phyloP scores from a whole-genome alignment of 2,329 filamentous ascomycete genomes.

The Fusarium begoniae region DNA sequence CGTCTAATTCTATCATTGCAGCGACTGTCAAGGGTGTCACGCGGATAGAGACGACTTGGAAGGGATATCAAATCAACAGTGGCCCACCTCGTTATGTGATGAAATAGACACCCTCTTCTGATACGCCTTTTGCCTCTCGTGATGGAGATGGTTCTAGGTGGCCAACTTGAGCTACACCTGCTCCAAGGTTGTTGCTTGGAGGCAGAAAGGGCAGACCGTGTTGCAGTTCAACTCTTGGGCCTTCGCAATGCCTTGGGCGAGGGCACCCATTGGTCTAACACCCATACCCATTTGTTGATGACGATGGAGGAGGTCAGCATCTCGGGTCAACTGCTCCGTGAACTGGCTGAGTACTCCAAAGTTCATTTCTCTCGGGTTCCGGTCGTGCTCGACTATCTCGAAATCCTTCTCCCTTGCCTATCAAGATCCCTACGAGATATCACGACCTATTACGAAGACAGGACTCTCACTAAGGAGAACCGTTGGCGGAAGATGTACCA shows the following conservation, averaged over 20 bases:
- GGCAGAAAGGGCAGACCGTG: slow-evolving; percentile 61
- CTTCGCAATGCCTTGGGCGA: slow-evolving; percentile 58
- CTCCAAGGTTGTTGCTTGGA: slow-evolving; percentile 64
- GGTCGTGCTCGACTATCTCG: slow-evolving; percentile 63
- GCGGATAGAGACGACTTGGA: not conserved
- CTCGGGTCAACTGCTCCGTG: slow-evolving; percentile 58
- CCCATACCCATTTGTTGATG: slow-evolving; percentile 56
- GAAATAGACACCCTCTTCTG: slow-evolving; percentile 18
- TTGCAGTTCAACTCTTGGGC: slow-evolving; percentile 58
- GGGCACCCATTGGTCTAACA: slow-evolving; percentile 45
- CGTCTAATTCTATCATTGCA: slow-evolving; percentile 9
- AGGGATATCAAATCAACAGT: slow-evolving; percentile 1
- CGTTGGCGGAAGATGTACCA: slow-evolving; percentile 70
- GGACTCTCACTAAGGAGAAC: slow-evolving; percentile 54
- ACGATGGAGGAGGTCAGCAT: slow-evolving; percentile 59
- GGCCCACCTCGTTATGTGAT: slow-evolving; percentile 31
- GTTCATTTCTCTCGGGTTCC: slow-evolving; percentile 60
- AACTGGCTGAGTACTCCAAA: slow-evolving; percentile 64
- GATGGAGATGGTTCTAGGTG: slow-evolving; percentile 45
- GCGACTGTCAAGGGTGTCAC: not conserved
- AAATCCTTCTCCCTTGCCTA: slow-evolving; percentile 65
- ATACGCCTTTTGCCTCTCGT: slow-evolving; percentile 25
- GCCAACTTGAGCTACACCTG: slow-evolving; percentile 49
- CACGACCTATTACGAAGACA: slow-evolving; percentile 60
- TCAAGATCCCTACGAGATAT: slow-evolving; percentile 64